Percentiles rank a stretch among this genome's conserved stretches.
Evolutionary conservation across 306 rosid genomes (phyloP).

Genomic region (Lupinus albus): DNA sequence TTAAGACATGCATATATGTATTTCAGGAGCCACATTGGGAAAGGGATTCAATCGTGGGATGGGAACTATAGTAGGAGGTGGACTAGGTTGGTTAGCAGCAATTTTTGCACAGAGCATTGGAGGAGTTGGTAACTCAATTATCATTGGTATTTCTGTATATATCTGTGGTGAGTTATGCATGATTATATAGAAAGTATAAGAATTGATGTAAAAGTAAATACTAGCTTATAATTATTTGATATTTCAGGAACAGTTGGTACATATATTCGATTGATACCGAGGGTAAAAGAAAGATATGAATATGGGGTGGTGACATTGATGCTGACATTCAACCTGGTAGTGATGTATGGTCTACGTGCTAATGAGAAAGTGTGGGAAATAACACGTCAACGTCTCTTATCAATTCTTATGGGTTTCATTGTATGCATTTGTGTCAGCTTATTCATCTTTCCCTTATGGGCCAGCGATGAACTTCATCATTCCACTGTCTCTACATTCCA

Average conservation of each 20-base stretch:
- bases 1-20: neutral
- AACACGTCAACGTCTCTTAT: slow-evolving; percentile 68
- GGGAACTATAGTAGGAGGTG: slow-evolving; percentile 84
- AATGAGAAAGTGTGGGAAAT: slow-evolving; percentile 53
- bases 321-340: slow-evolving; percentile 76
- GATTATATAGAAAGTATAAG: too few species aligned
- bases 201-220: too few species aligned
- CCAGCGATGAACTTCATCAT: slow-evolving; percentile 84
- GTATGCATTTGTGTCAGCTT: slow-evolving; percentile 66
- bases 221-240: too few species aligned
- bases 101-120: slow-evolving; percentile 60
- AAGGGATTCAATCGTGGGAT: slow-evolving; percentile 85
- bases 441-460: slow-evolving; percentile 74
- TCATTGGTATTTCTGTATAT: slow-evolving; percentile 57
- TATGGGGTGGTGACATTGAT: slow-evolving; percentile 75
- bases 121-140: slow-evolving; percentile 57
- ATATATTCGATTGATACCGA: slow-evolving; percentile 57
- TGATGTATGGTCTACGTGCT: slow-evolving; percentile 67
- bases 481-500: slow-evolving; percentile 57
- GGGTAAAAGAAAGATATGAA: slow-evolving; percentile 76
- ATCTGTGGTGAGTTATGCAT: slow-evolving; percentile 67
- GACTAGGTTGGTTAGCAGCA: slow-evolving; percentile 69
- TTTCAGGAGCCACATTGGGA: slow-evolving; percentile 80
- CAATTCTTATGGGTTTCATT: slow-evolving; percentile 66
- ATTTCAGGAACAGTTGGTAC: slow-evolving; percentile 65